Conservation (phyloP, 1,284 basidiomycete genomes). For the Rhodotorula sp. region DNA sequence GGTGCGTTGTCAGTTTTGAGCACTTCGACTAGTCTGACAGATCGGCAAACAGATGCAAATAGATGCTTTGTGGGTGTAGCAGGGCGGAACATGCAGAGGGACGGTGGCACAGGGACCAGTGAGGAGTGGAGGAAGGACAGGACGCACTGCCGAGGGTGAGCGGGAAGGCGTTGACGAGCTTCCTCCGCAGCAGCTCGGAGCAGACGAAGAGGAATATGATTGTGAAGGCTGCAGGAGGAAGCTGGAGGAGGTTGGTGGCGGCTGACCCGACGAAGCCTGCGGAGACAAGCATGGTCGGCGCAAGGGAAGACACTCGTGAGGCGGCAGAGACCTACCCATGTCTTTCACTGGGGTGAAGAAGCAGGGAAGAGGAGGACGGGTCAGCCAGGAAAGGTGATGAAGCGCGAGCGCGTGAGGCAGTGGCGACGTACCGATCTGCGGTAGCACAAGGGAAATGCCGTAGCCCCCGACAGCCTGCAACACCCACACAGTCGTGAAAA, state of each 20-base stretch:
- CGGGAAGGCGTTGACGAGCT: not conserved
- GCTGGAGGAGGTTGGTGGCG: constrained; percentile 15
- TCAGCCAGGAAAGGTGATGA: too few relatives aligned
- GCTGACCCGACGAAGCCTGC: not conserved
- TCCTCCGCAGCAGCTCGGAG: constrained; percentile 4
- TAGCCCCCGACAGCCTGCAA: not conserved
- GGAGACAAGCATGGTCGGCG: not conserved
- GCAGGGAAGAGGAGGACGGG: too few relatives aligned
- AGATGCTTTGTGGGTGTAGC: too few relatives aligned
- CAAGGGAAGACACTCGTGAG: too few relatives aligned
- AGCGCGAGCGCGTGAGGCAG: too few relatives aligned
- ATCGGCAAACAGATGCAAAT: too few relatives aligned
- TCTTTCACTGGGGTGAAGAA: not conserved
- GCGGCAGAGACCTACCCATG: not conserved
- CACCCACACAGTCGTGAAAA: not conserved
- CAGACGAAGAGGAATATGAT: constrained; percentile 5
- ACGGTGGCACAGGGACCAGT: too few relatives aligned
- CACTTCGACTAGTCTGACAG: not conserved
- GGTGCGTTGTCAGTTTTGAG: too few relatives aligned
- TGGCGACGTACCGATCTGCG: not conserved
- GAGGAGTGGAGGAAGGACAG: not conserved
- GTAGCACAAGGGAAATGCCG: not conserved
- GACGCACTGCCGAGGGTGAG: not conserved
- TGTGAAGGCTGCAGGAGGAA: constrained; percentile 16
- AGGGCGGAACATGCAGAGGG: too few relatives aligned